Base-by-base conservation (phyloP, 805 yeast genomes). In the Candida gorgasii region DNA sequence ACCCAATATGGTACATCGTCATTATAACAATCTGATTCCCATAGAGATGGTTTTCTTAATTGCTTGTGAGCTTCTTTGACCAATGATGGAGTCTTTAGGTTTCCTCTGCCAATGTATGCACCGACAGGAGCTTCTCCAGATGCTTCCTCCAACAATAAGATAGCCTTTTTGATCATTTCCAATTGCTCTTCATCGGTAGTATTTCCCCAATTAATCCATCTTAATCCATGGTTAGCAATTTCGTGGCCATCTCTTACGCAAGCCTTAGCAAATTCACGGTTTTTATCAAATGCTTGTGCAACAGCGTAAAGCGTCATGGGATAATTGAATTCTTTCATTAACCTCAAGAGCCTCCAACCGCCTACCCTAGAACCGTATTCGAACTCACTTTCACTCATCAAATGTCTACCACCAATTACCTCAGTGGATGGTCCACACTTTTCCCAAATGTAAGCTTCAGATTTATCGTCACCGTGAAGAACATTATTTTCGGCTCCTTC, bases 1-100 rank as follows among this genome's bases (percentile, higher is more conserved):
- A 47, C 50, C 69, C 69, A 66, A 41, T 47, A 62, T 15, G 72
- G 72, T 15, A 64, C 46, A 49, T 66, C 72, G 43, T 66, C 72
- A 22, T 54, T 59, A 42, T 62, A 66, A 29, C 59, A 56, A 41
- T 66, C 72, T 12, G 64, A 59, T 42, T 58, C 52, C 61, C 65
- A 66, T 22, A 55, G 36, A 13, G 65, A 52, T 17, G 65, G 65
- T 11, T 53, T 47, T 12, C 59, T 60, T 26, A 57, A 40, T 36
- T 64, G 65, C 40, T 61, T 55, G 42, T 61, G 64, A 18, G 63
- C 67, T 39, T 61, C 64, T 26, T 54, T 50, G n/a, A 64, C 62
- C 18, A 64, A 51, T 3, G 65, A 50, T 12, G 63, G 59, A 8
- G 69, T 52, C 32, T 55, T 58, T 19, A 55, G 54, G 19, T 61